Conservation (phyloP, 2,329 filamentous ascomycete species). For the Hypoxylon sp. region DNA sequence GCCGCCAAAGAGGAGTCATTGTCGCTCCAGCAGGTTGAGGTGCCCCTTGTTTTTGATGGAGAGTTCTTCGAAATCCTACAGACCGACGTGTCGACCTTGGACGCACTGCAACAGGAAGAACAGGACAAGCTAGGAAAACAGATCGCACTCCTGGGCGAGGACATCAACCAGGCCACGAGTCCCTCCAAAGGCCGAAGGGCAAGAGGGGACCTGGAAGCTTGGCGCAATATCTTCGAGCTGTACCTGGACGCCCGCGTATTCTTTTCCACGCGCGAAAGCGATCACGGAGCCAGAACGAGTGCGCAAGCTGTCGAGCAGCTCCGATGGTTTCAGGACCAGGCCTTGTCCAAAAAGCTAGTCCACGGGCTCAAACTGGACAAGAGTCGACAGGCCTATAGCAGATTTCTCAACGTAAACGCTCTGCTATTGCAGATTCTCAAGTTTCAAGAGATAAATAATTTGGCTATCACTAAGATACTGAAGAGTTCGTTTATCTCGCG, state of each 20-base stretch:
- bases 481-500: slow-evolving; percentile 67
- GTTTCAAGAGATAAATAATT: slow-evolving; percentile 84
- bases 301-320: slow-evolving; percentile 72
- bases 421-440: slow-evolving; percentile 80
- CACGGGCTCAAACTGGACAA: slow-evolving; percentile 70
- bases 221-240: slow-evolving; percentile 82
- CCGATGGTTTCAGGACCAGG: slow-evolving; percentile 74
- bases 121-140: slow-evolving; percentile 68
- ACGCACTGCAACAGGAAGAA: slow-evolving; percentile 72
- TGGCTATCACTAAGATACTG: slow-evolving; percentile 81
- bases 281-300: slow-evolving; percentile 73
- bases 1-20: slow-evolving; percentile 2
- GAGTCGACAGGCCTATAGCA: slow-evolving; percentile 69
- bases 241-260: slow-evolving; percentile 84
- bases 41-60: slow-evolving; percentile 78
- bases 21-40: slow-evolving; percentile 62
- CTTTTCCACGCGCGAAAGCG: slow-evolving; percentile 77
- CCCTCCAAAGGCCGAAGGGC: slow-evolving; percentile 68
- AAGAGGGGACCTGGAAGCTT: slow-evolving; percentile 71
- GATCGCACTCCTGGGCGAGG: slow-evolving; percentile 69
- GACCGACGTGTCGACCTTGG: slow-evolving; percentile 73
- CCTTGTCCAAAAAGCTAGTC: slow-evolving; percentile 66
- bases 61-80: slow-evolving; percentile 83
- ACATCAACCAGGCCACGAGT: slow-evolving; percentile 70
- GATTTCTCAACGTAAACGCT: slow-evolving; percentile 77